Base-by-base conservation (phyloP, 768 basidiomycete genomes). In the Tricholoma flavovirens region DNA sequence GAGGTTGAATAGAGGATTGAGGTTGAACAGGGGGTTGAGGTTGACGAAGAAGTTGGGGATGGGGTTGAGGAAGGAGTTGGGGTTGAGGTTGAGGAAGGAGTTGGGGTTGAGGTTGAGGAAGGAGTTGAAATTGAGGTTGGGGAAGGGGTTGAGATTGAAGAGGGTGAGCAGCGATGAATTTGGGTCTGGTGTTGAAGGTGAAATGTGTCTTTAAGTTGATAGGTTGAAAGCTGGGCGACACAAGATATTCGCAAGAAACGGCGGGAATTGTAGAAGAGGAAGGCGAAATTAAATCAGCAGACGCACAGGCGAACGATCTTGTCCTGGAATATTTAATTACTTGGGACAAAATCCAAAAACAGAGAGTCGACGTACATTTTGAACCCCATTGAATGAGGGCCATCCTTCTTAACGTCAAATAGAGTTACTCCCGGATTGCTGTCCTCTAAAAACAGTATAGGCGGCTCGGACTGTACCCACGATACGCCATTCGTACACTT, bases 401-500 rank as follows among this genome's bases (percentile, higher is more conserved):
- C 54, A 21, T 19, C 49, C 15, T 19, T 15, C 17, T 17, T 42
- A 24, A 63, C 29, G 3, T 54, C 45, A 36, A 58, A 61, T 3
- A 61, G 49, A 3, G 22, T 48, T 17, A 54, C 54, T 11, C 55
- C 58, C 35, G 29, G 42, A 32, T 54, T 54, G 29, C 32, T 26
- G 17, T 58, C 57, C 15, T 58, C 57, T 14, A 58, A 17, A 19
- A 58, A 35, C 11, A 58, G 35, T 7, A 51, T 35, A 6, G 57
- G 53, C 2, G 40, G 17, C 21, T 40, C 48, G 15, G 60, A 58
- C 21, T 57, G 38, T 38, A 56, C 40, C 60, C 60, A 65, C 3
- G 62, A 51, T 26, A 65, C 43, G n/a, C 59, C 59, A 36, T 65
- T 62, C 46, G 53, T 36, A 9, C 55, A 22, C 45, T 58, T 58